Base-by-base conservation (phyloP, 148 eudicot species). In the Persicaria maculosa region DNA sequence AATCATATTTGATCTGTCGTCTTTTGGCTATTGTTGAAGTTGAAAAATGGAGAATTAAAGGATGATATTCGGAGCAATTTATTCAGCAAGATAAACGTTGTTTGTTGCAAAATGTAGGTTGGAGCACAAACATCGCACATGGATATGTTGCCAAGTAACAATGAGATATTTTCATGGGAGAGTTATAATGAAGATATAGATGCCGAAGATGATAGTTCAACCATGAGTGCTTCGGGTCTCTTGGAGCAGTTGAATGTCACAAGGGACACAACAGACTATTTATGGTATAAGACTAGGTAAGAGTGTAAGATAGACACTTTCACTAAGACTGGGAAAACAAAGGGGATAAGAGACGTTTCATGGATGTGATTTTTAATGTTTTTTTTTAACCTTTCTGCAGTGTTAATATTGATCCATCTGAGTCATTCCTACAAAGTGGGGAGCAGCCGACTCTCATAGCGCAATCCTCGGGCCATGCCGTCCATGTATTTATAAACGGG, bases 251-350 rank as follows among this genome's bases (percentile, higher is more conserved):
- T 95, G 74, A 95, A 95, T 82, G 85, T 90, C 72, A 95, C 98
- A 53, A 86, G 96, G 84, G 98, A 95, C 79, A 73, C 82, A 20
- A 90, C 88, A 45, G 98, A 95, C 81, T 95, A 95, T 72, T 91
- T 95, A 22, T 95, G 98, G 98, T 95, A 95, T 85, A 92, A 74
- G 77, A 92, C 93, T 46, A 90, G 93, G 98, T 95, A 77, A 65
- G 65, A 59, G 43, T 20, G 15, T 59, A 59, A 59, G 9, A 65
- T 65, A 36, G 9, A 12, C 4, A 43, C 46, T 36, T 40, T 43
- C 70, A 36, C 9, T 11, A 61, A 12, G 19, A 11, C 46, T 36
- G 19, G 19, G 17, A 65, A 15, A 15, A 65, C 45, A 65, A 40
- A 65, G 70, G 70, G 14, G 46, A 65, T 31, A 65, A 65, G 17